phyloP scores from a whole-genome alignment of 306 rosid species.

The apple (Malus domestica) region ASM211411v1 NC_041803.1:21133001-21133500 shows the following conservation, averaged over 20 bases:
- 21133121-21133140: background rate
- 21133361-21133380: background rate
- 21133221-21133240: background rate
- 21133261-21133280: too few species aligned
- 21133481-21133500: too few species aligned
- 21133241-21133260: too few species aligned
- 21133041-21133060: background rate
- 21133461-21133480: background rate
- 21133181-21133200: background rate
- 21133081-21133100: background rate
- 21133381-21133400: too few species aligned
- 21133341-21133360: background rate
- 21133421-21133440: too few species aligned
- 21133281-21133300: background rate
- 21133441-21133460: background rate
- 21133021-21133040: slow-evolving; percentile 64
- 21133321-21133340: too few species aligned
- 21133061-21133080: background rate
- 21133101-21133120: background rate
- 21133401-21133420: background rate
- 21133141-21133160: background rate
- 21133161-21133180: background rate
- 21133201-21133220: background rate
- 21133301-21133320: background rate
- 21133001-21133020: slow-evolving; percentile 72